A percentile compares a stretch with the other conserved stretches of the same genome.
Conservation (phyloP, 257 asterid species). For the Scutellaria baicalensis region DNA sequence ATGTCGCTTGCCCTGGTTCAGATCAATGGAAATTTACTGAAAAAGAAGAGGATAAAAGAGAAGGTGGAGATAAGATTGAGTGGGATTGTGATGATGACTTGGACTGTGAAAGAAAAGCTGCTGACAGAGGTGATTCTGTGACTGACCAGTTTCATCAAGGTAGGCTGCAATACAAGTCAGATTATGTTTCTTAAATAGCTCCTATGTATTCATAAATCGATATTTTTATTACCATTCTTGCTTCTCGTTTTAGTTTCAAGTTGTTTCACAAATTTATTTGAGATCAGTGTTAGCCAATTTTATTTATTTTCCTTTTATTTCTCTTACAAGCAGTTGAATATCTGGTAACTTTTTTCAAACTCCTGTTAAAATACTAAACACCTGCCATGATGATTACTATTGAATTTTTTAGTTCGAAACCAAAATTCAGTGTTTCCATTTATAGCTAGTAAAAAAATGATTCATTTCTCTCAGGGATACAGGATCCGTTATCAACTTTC, state of each 20-base stretch:
- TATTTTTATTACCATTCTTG: background rate
- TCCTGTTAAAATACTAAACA: background rate
- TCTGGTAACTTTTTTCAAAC: background rate
- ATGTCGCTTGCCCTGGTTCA: constrained; percentile 36
- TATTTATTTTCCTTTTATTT: background rate
- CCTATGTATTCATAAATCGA: background rate
- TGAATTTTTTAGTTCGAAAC: background rate
- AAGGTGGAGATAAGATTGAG: constrained; percentile 44
- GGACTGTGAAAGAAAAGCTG: constrained; percentile 43
- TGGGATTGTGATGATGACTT: constrained; percentile 37
- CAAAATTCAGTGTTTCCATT: background rate
- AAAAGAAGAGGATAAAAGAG: constrained; percentile 41
- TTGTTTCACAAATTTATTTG: background rate
- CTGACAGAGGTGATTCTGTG: constrained; percentile 35
- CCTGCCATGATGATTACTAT: background rate
- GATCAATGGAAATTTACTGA: constrained; percentile 41
- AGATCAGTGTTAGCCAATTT: background rate
- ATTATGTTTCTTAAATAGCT: background rate
- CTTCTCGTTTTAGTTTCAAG: background rate
- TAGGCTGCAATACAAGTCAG: constrained; percentile 18
- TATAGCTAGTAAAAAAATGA: background rate
- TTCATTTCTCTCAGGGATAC: constrained; percentile 42
- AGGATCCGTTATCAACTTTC: constrained; percentile 47
- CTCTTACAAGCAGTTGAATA: background rate
- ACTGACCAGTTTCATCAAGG: constrained; percentile 52